These are phyloP conservation scores for Pleurostoma richardsiae DNA, from an alignment of 2,329 filamentous ascomycete genomes.

Conservation along the genomic window DNA sequence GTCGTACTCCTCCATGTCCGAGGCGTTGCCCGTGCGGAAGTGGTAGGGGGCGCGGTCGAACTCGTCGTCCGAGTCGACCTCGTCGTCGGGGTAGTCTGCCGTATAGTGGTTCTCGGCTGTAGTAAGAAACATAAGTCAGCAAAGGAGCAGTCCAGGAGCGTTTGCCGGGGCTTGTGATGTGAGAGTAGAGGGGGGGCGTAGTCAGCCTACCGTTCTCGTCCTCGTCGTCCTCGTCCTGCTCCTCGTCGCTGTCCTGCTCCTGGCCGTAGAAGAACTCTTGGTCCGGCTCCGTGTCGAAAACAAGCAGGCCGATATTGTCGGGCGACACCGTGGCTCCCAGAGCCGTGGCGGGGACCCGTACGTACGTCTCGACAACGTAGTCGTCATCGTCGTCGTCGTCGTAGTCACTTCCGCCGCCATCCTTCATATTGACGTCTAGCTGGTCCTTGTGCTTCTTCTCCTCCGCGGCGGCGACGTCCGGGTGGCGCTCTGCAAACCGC, in stretches of 20 bases:
- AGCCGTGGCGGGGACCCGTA: conserved; percentile 51
- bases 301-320: conserved; percentile 49
- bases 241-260: conserved; percentile 58
- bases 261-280: conserved; percentile 55
- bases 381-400: conserved; percentile 41
- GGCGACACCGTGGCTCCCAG: conserved; percentile 40
- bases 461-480: conserved; percentile 24
- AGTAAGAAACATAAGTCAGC: conserved; percentile 2
- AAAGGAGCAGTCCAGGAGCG: not conserved
- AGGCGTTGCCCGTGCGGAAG: conserved; percentile 47
- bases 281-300: conserved; percentile 54
- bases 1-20: conserved; percentile 51
- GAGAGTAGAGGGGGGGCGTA: not conserved
- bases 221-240: conserved; percentile 53
- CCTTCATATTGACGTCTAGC: conserved; percentile 17
- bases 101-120: conserved; percentile 75
- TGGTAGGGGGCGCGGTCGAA: conserved; percentile 50
- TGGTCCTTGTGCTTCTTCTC: conserved; percentile 5
- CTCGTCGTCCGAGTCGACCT: conserved; percentile 68
- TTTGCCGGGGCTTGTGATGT: not conserved
- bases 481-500: conserved; percentile 52
- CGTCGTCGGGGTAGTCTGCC: conserved; percentile 76
- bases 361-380: conserved; percentile 61
- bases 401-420: conserved; percentile 12
- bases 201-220: conserved; percentile 56